phyloP scores from a whole-genome alignment of 257 asterid species.

The Linaria vulgaris region DNA sequence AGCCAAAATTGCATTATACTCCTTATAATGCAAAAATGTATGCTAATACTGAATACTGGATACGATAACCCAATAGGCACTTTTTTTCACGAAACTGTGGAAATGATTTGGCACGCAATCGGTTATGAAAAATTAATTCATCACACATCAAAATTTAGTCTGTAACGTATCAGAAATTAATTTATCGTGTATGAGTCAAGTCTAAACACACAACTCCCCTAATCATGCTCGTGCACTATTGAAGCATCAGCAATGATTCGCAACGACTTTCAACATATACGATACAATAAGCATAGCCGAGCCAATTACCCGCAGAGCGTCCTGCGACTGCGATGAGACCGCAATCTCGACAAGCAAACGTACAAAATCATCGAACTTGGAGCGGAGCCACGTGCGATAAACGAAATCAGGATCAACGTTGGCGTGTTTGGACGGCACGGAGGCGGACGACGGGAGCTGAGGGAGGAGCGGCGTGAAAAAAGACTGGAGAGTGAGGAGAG shows the following conservation, averaged over 20 bases:
- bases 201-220: no score
- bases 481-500: conserved; percentile 77
- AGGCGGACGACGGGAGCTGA: conserved; percentile 44
- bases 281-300: background rate
- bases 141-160: no score
- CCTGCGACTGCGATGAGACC: conserved; percentile 44
- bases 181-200: no score
- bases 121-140: no score
- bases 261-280: background rate
- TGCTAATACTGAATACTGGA: no score
- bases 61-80: no score
- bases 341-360: conserved; percentile 44
- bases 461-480: conserved; percentile 81
- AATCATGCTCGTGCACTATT: no score
- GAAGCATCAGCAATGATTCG: no score
- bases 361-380: conserved; percentile 66
- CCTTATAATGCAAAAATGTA: background rate
- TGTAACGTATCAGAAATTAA: no score
- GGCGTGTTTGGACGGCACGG: conserved; percentile 17
- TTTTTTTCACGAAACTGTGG: no score
- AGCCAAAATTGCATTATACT: background rate
- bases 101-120: no score
- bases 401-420: conserved; percentile 45
- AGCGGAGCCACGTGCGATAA: conserved; percentile 67
- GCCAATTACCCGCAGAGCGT: conserved; percentile 50